Percentiles rank a stretch among this genome's conserved stretches.
Conservation (phyloP, 768 basidiomycete genomes). For the Mycena kentingensis region DNA sequence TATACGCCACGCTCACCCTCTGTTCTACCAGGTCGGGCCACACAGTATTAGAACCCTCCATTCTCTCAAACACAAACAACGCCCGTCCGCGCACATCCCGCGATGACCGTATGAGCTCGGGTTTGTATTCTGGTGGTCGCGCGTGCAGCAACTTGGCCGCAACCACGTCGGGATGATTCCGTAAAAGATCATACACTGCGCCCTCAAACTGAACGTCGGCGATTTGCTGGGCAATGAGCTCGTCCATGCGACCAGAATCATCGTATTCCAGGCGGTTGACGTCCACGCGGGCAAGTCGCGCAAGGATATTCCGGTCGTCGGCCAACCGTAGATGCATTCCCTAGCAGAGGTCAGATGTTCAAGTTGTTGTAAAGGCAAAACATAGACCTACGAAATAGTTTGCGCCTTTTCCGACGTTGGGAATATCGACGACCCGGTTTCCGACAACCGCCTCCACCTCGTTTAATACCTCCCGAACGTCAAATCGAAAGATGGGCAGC, state of each 20-base stretch:
- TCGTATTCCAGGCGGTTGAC: constrained; percentile 8
- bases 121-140: not conserved
- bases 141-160: constrained; percentile 6
- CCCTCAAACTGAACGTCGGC: constrained; percentile 12
- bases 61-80: constrained; percentile 12
- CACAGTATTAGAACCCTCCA: constrained; percentile 8
- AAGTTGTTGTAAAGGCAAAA: not conserved
- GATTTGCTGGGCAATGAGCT: not conserved
- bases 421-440: constrained; percentile 8
- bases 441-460: constrained; percentile 7
- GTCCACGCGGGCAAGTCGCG: constrained; percentile 7
- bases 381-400: constrained; percentile 13
- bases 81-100: constrained; percentile 7
- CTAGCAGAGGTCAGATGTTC: not conserved
- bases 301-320: constrained; percentile 1
- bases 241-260: not conserved
- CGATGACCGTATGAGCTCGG: not conserved
- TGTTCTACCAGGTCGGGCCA: constrained; percentile 7
- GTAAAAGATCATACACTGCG: constrained; percentile 6
- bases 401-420: constrained; percentile 9
- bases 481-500: constrained; percentile 11
- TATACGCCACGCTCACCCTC: not conserved
- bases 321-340: constrained; percentile 11
- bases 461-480: constrained; percentile 1
- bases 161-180: not conserved